A percentile compares a stretch with the other conserved stretches of the same genome.
These are phyloP conservation scores for Picochlorum sp. DNA, from an alignment of 139 green algal species.

Conservation along the genomic window DNA sequence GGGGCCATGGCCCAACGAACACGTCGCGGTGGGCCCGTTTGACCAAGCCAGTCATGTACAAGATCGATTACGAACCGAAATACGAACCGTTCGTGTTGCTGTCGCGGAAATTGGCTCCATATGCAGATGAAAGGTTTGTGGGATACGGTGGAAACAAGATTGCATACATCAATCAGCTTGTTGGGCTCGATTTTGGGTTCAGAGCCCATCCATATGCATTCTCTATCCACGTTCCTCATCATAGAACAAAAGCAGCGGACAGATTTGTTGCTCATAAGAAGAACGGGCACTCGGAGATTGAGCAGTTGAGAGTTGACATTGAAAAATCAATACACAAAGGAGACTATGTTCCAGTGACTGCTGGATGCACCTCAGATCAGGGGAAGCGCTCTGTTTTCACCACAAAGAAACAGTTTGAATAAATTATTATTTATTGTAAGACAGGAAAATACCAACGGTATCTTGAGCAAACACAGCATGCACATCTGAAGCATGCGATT, in stretches of 20 bases:
- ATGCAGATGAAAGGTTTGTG: constrained; percentile 9
- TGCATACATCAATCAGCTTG: constrained; percentile 14
- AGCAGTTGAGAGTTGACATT: background rate
- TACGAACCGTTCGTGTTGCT: constrained; percentile 11
- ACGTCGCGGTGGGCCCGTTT: constrained; percentile 9
- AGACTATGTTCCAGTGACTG: constrained; percentile 1
- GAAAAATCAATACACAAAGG: background rate
- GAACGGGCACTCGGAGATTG: constrained; percentile 8
- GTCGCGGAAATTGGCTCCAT: constrained; percentile 3
- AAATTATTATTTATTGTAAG: no score
- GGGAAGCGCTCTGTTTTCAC: background rate
- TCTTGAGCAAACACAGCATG: no score
- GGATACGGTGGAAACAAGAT: constrained; percentile 15
- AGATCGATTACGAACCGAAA: background rate
- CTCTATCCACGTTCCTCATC: constrained; percentile 8
- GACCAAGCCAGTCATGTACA: constrained; percentile 2
- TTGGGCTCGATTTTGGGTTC: constrained; percentile 7
- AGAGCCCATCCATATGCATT: constrained; percentile 11
- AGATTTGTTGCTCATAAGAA: constrained; percentile 10
- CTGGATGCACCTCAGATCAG: background rate
- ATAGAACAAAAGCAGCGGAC: constrained; percentile 8
- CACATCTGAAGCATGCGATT: background rate
- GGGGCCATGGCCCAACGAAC: constrained; percentile 12
- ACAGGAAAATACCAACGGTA: no score
- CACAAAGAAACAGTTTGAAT: no score